Evolutionary conservation across 257 asterid species (phyloP), one percentile per base, ranked within the genome.

Genomic region (Solanum pinnatisectum): DNA sequence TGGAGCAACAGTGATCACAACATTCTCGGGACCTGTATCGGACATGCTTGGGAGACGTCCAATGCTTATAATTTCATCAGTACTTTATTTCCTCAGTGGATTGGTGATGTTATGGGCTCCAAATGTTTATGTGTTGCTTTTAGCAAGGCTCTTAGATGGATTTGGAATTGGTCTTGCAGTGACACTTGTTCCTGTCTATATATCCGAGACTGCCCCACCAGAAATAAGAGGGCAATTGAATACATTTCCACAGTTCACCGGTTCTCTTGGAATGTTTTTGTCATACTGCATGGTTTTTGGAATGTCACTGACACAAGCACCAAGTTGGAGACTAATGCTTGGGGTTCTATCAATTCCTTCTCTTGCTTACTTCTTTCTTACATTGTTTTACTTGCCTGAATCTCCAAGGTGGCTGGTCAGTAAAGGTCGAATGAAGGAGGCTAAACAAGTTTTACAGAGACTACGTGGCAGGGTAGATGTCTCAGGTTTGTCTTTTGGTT

Each of bases 391-490:
- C 96, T 91, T 97, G 86, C 99, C 99, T 23, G 99, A 97, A 89
- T 97, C 99, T 68, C 99, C 99, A 6, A 94, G 99, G 88, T 97
- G 99, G 99, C 94, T 97, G 2, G 99, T 97, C 20, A 92, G 99
- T 52, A 95, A 96, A 91, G 99, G 99, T 18, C 89, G 86, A 92
- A 93, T 94, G 96, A 92, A 91, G 82, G 99, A 96, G 92, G 98
- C 98, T 27, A 97, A 93, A 91, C 84, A 39, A 52, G 99, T 96
- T 71, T 87, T 97, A 83, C 98, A 95, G 84, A 90, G 90, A 83
- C 67, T 97, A 27, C 99, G 98, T 67, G 98, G 99, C 88, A 89
- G 93, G 87, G 99, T 94, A 85, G 99, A 97, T 85, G 98, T 97
- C 87, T 90, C 99, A 84, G 98, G 98, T 97, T 90, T 70, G 87